Base-by-base conservation (phyloP, 768 basidiomycete genomes). In the Calocybe indica region DNA sequence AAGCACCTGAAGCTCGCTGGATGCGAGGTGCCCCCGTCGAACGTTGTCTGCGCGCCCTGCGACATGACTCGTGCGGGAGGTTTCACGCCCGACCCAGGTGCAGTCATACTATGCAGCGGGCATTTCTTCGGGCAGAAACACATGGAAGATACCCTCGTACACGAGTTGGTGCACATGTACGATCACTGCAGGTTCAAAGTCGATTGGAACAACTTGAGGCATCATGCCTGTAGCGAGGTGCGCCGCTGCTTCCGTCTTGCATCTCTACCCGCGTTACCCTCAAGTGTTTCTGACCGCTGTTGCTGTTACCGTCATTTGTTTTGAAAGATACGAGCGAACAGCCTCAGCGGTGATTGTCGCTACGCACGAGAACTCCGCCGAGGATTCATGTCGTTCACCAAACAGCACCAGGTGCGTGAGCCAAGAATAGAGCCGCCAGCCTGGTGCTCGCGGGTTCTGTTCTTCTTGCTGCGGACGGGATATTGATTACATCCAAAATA, bases 211-310 rank as follows among this genome's bases (percentile, higher is more conserved):
- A 88, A 98, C 65, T 61, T 98, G 47, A 71, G 92, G 49, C 93
- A 96, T 70, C 92, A 96, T 62, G 96, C 95, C 2, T 99, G 96
- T 63, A 92, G 88, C 59, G 95, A 98, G 80, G 95, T 95, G 54
- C 58, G 82, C 69, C 22, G 43, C 41, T n/a, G 38, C 40, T 45
- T 33, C n/a, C 32, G 41, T 38, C 34, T 7, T 6, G 5, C 37
- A n/a, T 13, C 34, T 39, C 11, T 45, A 33, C 42, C 39, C n/a
- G 6, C 9, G 8, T 14, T 40, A 35, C 46, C 32, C 7, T 47
- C 29, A 34, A 34, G 37, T 7, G 53, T 44, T 43, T 13, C 40
- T 43, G 9, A 43, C 28, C 6, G 28, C 28, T 13, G 28, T 9
- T 4, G 22, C 42, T 10, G 10, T 43, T 22, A 4, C 22, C 22